A percentile compares a stretch with the other conserved stretches of the same genome.
Evolutionary conservation across 257 asterid species (phyloP).

Genomic region (Avicennia marina): DNA sequence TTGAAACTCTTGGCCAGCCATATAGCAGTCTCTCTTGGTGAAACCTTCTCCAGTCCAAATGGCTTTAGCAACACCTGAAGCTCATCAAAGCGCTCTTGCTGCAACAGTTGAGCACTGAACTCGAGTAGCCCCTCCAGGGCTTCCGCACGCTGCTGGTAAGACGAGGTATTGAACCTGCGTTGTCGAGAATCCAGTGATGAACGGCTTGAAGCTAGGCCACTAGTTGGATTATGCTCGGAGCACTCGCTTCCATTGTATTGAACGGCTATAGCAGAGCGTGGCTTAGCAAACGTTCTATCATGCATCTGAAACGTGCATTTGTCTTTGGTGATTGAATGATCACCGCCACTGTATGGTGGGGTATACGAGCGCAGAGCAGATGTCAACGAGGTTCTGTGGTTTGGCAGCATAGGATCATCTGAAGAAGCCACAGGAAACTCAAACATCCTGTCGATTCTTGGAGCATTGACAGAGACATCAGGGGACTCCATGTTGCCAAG

Average conservation of each 20-base stretch:
- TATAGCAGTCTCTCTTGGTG: constrained; percentile 91
- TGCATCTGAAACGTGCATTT: constrained; percentile 63
- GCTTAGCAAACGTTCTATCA: constrained; percentile 32
- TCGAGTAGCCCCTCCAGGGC: constrained; percentile 93
- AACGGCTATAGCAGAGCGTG: constrained; percentile 26
- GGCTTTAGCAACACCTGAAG: constrained; percentile 80
- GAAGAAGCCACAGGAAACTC: constrained; percentile 59
- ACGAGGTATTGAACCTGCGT: constrained; percentile 67
- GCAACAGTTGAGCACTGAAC: constrained; percentile 82
- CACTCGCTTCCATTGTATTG: constrained; percentile 52
- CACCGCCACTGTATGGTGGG: constrained; percentile 38
- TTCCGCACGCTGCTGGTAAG: constrained; percentile 86
- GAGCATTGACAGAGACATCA: constrained; percentile 87
- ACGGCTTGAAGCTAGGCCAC: constrained; percentile 52
- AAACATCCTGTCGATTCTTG: constrained; percentile 86
- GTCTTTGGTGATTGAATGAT: constrained; percentile 68
- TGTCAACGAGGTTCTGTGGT: constrained; percentile 43
- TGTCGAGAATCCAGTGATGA: constrained; percentile 69
- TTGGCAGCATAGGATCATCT: constrained; percentile 30
- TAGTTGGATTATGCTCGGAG: constrained; percentile 49
- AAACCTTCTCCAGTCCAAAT: constrained; percentile 82
- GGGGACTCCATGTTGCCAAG: constrained; percentile 51
- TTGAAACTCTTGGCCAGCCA: constrained; percentile 96
- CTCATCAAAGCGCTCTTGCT: constrained; percentile 89
- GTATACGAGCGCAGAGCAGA: constrained; percentile 61